These are phyloP conservation scores for Candida coquimbonensis DNA, from an alignment of 805 yeast species.

Conservation along the genomic window DNA sequence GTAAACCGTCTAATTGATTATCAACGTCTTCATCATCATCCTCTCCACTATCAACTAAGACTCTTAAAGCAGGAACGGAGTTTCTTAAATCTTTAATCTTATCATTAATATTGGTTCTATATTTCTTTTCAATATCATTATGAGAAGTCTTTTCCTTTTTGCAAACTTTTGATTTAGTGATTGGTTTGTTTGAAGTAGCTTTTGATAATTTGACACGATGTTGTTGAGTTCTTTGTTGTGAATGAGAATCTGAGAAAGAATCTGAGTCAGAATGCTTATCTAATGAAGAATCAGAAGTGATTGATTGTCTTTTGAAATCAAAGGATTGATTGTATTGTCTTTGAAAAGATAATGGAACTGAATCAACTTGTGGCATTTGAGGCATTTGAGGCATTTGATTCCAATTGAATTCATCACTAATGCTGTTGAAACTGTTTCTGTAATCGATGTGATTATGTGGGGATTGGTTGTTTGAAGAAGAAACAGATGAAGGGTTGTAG, in stretches of 20 bases:
- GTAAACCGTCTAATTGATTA: constrained; percentile 58
- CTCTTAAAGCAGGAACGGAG: constrained; percentile 58
- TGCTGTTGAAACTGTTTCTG: not conserved
- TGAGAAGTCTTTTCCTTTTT: constrained; percentile 55
- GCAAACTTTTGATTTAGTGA: constrained; percentile 13
- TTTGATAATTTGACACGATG: constrained; percentile 15
- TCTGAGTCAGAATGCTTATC: constrained; percentile 14
- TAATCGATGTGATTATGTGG: not conserved
- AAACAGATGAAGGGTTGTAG: not conserved
- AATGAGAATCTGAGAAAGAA: constrained; percentile 12
- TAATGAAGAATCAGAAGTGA: constrained; percentile 1
- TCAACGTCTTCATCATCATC: constrained; percentile 57
- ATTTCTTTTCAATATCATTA: constrained; percentile 66
- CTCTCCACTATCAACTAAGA: constrained; percentile 34
- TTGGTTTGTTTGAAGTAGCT: constrained; percentile 18
- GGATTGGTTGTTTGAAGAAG: not conserved
- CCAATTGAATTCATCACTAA: constrained; percentile 2
- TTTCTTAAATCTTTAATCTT: constrained; percentile 59
- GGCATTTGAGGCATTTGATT: not conserved
- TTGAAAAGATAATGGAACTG: too few species aligned
- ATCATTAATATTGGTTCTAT: constrained; percentile 63
- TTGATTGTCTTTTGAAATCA: constrained; percentile 4
- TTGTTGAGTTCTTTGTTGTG: constrained; percentile 2
- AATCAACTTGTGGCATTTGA: too few species aligned
- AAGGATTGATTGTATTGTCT: too few species aligned